These are phyloP conservation scores for Xylaria multiplex DNA, from an alignment of 2,329 filamentous ascomycete species.

Conservation along the genomic window DNA sequence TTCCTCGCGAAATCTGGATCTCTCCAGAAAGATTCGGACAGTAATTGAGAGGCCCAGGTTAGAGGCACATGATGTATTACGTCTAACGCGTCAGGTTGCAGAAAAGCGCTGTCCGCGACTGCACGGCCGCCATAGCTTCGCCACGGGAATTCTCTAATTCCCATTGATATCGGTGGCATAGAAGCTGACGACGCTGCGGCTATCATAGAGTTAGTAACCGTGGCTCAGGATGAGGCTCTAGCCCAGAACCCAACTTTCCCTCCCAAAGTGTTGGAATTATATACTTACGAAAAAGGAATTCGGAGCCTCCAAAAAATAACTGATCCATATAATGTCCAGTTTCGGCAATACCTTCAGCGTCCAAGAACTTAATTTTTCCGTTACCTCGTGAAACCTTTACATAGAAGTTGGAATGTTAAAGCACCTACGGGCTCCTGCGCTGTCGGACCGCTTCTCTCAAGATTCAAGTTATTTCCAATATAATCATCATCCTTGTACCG, in stretches of 20 bases:
- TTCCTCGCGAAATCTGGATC: not conserved
- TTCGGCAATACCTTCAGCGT: slow-evolving; percentile 2
- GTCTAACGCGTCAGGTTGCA: not conserved
- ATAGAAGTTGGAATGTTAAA: not conserved
- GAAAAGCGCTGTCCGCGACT: too few species aligned
- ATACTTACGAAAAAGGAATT: not conserved
- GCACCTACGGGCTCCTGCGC: slow-evolving; percentile 1
- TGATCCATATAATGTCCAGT: slow-evolving; percentile 18
- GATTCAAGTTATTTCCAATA: not conserved
- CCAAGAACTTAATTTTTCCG: slow-evolving; percentile 4
- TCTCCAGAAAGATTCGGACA: not conserved
- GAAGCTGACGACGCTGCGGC: not conserved
- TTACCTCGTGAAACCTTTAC: not conserved
- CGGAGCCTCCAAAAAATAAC: slow-evolving; percentile 1
- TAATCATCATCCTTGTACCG: not conserved
- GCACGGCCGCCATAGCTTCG: too few species aligned
- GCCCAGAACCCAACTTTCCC: too few species aligned
- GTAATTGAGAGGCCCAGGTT: slow-evolving; percentile 3
- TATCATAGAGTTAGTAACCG: too few species aligned
- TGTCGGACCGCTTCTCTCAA: accelerated
- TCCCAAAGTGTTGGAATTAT: not conserved
- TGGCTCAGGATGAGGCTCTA: too few species aligned
- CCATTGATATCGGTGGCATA: too few species aligned
- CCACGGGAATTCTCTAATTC: too few species aligned
- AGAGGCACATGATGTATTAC: not conserved